These are phyloP conservation scores for Aspergillus flavus DNA, from an alignment of 2,329 filamentous ascomycete genomes.

Conservation along the genomic window DNA sequence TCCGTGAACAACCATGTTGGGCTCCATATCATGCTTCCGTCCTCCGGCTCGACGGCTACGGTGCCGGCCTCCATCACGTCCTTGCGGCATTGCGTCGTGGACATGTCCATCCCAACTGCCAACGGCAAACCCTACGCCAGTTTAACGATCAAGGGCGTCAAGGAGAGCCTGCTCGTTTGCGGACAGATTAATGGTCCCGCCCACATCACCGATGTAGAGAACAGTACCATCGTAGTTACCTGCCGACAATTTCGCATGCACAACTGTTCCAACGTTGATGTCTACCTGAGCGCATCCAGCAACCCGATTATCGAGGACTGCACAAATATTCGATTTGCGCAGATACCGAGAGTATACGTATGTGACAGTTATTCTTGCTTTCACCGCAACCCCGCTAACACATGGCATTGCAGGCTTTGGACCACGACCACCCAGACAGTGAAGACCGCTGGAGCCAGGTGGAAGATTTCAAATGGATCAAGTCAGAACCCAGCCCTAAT, in stretches of 20 bases:
- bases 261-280: constrained; percentile 75
- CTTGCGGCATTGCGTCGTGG: constrained; percentile 71
- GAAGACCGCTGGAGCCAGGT: constrained; percentile 83
- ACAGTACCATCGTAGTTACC: constrained; percentile 75
- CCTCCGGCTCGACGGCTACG: constrained; percentile 69
- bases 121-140: constrained; percentile 69
- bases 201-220: constrained; percentile 74
- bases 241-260: constrained; percentile 93
- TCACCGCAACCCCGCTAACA: constrained; percentile 9
- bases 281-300: constrained; percentile 81
- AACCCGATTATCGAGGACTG: constrained; percentile 96
- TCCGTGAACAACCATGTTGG: constrained; percentile 67
- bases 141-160: constrained; percentile 69
- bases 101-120: constrained; percentile 70
- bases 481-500: constrained; percentile 81
- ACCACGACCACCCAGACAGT: constrained; percentile 34
- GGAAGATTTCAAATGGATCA: constrained; percentile 98
- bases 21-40: constrained; percentile 76
- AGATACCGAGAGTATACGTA: constrained; percentile 71
- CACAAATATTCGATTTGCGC: constrained; percentile 73
- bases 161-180: constrained; percentile 71
- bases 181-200: constrained; percentile 78
- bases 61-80: constrained; percentile 73
- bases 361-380: constrained; percentile 37
- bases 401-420: constrained; percentile 27